Percentiles rank a stretch among this genome's conserved stretches.
These are phyloP conservation scores for Corinectria fuckeliana DNA, from an alignment of 2,329 filamentous ascomycete genomes.

Conservation along the genomic window DNA sequence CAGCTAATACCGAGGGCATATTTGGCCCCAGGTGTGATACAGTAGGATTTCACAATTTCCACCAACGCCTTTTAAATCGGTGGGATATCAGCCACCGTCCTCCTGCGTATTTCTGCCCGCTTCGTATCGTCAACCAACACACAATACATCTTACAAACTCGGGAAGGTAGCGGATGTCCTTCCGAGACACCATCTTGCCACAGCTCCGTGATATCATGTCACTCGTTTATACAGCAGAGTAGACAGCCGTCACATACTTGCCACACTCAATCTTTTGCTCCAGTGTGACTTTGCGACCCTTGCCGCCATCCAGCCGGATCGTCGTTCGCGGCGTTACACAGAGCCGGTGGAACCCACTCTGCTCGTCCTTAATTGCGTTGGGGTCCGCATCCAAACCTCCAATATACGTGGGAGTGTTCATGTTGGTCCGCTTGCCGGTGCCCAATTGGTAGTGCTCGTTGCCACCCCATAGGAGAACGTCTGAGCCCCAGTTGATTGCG, in stretches of 20 bases:
- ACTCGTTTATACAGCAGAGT: slow-evolving; percentile 63
- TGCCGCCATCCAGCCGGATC: slow-evolving; percentile 64
- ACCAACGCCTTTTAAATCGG: slow-evolving; percentile 22
- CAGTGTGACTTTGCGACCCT: slow-evolving; percentile 73
- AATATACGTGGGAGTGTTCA: slow-evolving; percentile 78
- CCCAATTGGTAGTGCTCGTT: slow-evolving; percentile 95
- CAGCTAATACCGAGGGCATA: slow-evolving; percentile 17
- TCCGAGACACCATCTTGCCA: not conserved
- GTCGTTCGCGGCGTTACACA: slow-evolving; percentile 80
- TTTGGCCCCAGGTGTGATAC: slow-evolving; percentile 18
- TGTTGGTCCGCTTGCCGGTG: slow-evolving; percentile 85
- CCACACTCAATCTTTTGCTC: slow-evolving; percentile 93
- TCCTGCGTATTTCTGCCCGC: not conserved
- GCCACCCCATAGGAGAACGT: slow-evolving; percentile 92
- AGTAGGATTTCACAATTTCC: slow-evolving; percentile 19
- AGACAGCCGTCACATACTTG: slow-evolving; percentile 80
- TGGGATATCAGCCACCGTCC: slow-evolving; percentile 7
- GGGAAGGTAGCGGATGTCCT: not conserved
- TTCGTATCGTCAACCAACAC: slow-evolving; percentile 15
- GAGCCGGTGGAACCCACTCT: slow-evolving; percentile 72
- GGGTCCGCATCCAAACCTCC: slow-evolving; percentile 71
- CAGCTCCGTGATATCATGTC: not conserved
- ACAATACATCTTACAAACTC: slow-evolving; percentile 20
- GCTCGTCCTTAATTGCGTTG: slow-evolving; percentile 66
- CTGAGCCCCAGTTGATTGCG: slow-evolving; percentile 86